These are phyloP conservation scores for Coriolopsis trogii DNA, from an alignment of 1,284 basidiomycete genomes.

Conservation along the genomic window DNA sequence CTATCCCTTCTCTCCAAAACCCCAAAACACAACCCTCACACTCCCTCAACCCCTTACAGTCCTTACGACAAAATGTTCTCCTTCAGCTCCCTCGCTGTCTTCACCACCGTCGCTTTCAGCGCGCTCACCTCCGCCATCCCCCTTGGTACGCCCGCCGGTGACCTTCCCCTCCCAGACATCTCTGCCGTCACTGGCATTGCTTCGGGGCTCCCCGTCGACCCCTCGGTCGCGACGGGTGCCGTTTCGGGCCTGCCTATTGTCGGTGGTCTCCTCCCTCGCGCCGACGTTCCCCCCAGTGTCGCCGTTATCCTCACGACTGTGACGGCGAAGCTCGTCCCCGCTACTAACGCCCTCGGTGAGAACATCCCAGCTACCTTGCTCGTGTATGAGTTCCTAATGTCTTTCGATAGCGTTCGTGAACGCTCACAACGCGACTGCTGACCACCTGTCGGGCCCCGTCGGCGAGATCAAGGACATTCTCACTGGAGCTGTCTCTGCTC, in stretches of 20 bases:
- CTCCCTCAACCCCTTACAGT: constrained; percentile 38
- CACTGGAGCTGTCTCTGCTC: constrained; percentile 30
- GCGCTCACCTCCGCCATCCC: constrained; percentile 29
- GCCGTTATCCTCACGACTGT: constrained; percentile 29
- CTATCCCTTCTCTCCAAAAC: constrained; percentile 10
- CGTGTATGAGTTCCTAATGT: constrained; percentile 4
- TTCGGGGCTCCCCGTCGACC: constrained; percentile 10
- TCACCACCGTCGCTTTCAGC: constrained; percentile 42
- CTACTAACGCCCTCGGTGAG: constrained; percentile 37
- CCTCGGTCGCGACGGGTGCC: not conserved
- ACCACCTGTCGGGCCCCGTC: constrained; percentile 32
- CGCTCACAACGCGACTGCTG: constrained; percentile 34
- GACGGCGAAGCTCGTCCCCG: constrained; percentile 28
- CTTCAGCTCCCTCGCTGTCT: constrained; percentile 42
- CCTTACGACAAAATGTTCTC: constrained; percentile 43
- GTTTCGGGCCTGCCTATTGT: constrained; percentile 11
- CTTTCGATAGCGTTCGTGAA: constrained; percentile 33
- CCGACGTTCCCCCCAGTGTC: constrained; percentile 23
- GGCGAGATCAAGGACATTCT: constrained; percentile 36
- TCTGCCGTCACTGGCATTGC: constrained; percentile 19
- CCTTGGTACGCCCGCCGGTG: constrained; percentile 7
- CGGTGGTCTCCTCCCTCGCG: constrained; percentile 20
- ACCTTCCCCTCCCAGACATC: constrained; percentile 17
- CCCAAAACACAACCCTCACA: constrained; percentile 33
- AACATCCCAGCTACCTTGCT: not conserved